Conservation (phyloP, 2,329 filamentous ascomycete species). For the Dothideomycetes sp. region DNA sequence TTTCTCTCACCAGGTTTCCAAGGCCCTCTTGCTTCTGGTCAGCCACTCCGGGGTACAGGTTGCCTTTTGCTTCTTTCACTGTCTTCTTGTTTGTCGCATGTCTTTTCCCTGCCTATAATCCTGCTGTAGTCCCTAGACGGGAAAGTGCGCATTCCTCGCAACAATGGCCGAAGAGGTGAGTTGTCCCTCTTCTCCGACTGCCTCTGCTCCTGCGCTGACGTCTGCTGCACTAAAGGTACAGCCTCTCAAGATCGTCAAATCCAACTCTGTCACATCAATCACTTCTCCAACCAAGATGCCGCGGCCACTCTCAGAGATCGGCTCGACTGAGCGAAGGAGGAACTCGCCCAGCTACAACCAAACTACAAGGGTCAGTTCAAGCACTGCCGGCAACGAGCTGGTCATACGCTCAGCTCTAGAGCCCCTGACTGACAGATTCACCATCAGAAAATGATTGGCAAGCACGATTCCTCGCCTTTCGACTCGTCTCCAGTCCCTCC, state of each 20-base stretch:
- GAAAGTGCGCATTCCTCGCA: constrained; percentile 26
- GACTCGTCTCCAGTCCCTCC: constrained; percentile 41
- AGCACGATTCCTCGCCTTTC: constrained; percentile 69
- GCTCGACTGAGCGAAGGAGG: constrained; percentile 71
- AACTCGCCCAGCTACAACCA: constrained; percentile 92
- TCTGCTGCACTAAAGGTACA: constrained; percentile 54
- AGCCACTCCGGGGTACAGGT: not conserved
- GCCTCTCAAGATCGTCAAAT: constrained; percentile 70
- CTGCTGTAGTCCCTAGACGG: constrained; percentile 1
- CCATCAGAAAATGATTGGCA: constrained; percentile 61
- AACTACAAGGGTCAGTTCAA: constrained; percentile 53
- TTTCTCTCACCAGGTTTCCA: too few relatives aligned
- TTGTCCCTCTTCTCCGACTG: not conserved
- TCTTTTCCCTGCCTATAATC: not conserved
- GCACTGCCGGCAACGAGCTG: constrained; percentile 17
- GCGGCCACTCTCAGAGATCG: constrained; percentile 80
- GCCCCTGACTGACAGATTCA: too few relatives aligned
- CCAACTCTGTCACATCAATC: constrained; percentile 16
- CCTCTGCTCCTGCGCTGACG: constrained; percentile 13
- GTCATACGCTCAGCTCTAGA: too few relatives aligned
- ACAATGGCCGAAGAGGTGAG: constrained; percentile 35
- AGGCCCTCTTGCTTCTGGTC: constrained; percentile 6
- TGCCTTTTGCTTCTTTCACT: not conserved
- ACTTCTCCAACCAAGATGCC: constrained; percentile 59
- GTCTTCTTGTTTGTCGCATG: not conserved